These are phyloP conservation scores for Vachellia collinsii DNA, from an alignment of 306 rosid species.

Conservation along the genomic window DNA sequence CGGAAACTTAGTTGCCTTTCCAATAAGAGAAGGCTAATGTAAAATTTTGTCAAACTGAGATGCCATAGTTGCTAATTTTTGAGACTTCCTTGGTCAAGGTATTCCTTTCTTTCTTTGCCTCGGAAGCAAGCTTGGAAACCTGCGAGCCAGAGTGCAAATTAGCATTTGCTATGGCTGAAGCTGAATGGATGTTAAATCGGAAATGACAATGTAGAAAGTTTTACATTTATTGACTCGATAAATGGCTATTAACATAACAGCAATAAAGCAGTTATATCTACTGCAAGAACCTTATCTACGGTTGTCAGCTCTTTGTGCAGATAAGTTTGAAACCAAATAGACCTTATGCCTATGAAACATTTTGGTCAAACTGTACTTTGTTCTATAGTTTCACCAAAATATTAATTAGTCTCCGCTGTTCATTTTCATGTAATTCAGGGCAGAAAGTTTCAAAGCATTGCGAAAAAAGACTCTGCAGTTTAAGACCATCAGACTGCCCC, in stretches of 20 bases:
- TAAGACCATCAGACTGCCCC: neutral
- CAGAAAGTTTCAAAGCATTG: neutral
- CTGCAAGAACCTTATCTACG: neutral
- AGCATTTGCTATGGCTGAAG: slow-evolving; percentile 26
- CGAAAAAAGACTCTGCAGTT: neutral
- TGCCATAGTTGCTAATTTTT: slow-evolving; percentile 84
- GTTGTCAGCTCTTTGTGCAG: neutral
- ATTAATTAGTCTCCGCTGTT: neutral
- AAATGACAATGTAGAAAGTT: neutral
- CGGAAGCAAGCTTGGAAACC: slow-evolving; percentile 76
- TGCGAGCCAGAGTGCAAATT: slow-evolving; percentile 45
- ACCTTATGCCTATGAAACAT: neutral
- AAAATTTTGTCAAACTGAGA: slow-evolving; percentile 66
- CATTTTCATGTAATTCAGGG: neutral
- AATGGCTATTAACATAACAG: neutral
- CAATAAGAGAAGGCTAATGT: slow-evolving; percentile 22
- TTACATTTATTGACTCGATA: neutral
- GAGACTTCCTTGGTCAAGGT: slow-evolving; percentile 71
- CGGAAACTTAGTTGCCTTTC: slow-evolving; percentile 28
- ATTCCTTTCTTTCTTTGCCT: slow-evolving; percentile 73
- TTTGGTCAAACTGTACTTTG: neutral
- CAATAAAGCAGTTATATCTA: neutral
- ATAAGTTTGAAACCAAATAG: neutral
- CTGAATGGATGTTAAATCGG: neutral
- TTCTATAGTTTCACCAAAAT: neutral